Conservation (phyloP, 805 yeast species). For the Isabelozyma heimii region DNA sequence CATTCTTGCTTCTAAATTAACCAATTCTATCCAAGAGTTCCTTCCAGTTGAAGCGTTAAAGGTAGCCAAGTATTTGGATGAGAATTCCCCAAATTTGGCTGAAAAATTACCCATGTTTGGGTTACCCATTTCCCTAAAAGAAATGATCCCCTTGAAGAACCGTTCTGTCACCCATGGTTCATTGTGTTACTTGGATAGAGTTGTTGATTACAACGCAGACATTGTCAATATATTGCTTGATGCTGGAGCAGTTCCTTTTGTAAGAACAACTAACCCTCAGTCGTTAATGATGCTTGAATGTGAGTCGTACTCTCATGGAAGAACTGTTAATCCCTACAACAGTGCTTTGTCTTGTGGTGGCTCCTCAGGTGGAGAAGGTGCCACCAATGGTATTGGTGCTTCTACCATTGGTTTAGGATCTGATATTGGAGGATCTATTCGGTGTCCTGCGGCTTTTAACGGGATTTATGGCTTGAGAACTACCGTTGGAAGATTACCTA, state of each 20-base stretch:
- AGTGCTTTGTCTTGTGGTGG: slow-evolving; percentile 19
- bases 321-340: slow-evolving; percentile 18
- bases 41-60: slow-evolving; percentile 13
- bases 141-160: slow-evolving; percentile 16
- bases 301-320: slow-evolving; percentile 15
- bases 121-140: slow-evolving; percentile 20
- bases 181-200: slow-evolving; percentile 13
- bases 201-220: slow-evolving; percentile 17
- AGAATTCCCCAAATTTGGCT: slow-evolving; percentile 5
- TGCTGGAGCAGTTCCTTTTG: slow-evolving; percentile 17
- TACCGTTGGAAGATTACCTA: slow-evolving; percentile 16
- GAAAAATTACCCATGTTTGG: slow-evolving; percentile 13
- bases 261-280: slow-evolving; percentile 21
- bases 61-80: slow-evolving; percentile 15
- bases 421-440: slow-evolving; percentile 24
- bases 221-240: slow-evolving; percentile 10
- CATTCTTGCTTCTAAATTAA: slow-evolving; percentile 12
- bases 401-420: slow-evolving; percentile 21
- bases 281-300: slow-evolving; percentile 21
- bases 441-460: slow-evolving; percentile 18
- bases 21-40: slow-evolving; percentile 15
- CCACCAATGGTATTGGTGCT: slow-evolving; percentile 16
- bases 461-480: slow-evolving; percentile 21
- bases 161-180: slow-evolving; percentile 15
- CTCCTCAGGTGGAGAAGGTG: slow-evolving; percentile 24